Evolutionary conservation across 495 filamentous ascomycete species (phyloP).

Genomic region (Talaromyces trachyspermus): DNA sequence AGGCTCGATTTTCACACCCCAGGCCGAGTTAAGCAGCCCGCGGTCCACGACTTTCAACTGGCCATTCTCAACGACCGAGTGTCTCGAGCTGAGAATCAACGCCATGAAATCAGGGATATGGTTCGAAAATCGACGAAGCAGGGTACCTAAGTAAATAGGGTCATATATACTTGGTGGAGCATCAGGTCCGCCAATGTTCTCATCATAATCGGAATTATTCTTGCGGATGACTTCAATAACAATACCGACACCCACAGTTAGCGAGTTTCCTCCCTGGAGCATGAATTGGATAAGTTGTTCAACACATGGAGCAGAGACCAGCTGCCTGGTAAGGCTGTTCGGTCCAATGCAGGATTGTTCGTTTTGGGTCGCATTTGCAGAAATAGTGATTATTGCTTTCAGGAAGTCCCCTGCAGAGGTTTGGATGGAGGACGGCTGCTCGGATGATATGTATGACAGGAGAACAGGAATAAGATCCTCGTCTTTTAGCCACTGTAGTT

Average conservation of each 20-base stretch:
- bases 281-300: slow-evolving; percentile 79
- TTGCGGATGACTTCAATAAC: slow-evolving; percentile 98
- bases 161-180: slow-evolving; percentile 75
- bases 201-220: slow-evolving; percentile 99
- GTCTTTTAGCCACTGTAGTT: slow-evolving; percentile 76
- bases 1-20: slow-evolving; percentile 85
- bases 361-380: slow-evolving; percentile 94
- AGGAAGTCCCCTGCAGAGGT: slow-evolving; percentile 97
- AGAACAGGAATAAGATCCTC: slow-evolving; percentile 85
- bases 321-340: slow-evolving; percentile 90
- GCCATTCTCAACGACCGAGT: slow-evolving; percentile 52
- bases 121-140: slow-evolving; percentile 85
- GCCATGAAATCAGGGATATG: slow-evolving; percentile 95
- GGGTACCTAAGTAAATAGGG: slow-evolving; percentile 90
- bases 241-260: slow-evolving; percentile 95
- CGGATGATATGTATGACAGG: slow-evolving; percentile 76
- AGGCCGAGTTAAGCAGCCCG: slow-evolving; percentile 71
- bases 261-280: slow-evolving; percentile 86
- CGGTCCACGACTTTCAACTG: slow-evolving; percentile 51
- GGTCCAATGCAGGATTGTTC: slow-evolving; percentile 97
- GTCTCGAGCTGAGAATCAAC: slow-evolving; percentile 62
- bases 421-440: slow-evolving; percentile 78
- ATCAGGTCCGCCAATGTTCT: slow-evolving; percentile 70
- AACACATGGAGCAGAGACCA: slow-evolving; percentile 84
- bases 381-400: slow-evolving; percentile 98